Evolutionary conservation across 208 protist genomes (phyloP), one percentile per base, ranked within the genome.

Genomic region (Crithidia expoeki): DNA sequence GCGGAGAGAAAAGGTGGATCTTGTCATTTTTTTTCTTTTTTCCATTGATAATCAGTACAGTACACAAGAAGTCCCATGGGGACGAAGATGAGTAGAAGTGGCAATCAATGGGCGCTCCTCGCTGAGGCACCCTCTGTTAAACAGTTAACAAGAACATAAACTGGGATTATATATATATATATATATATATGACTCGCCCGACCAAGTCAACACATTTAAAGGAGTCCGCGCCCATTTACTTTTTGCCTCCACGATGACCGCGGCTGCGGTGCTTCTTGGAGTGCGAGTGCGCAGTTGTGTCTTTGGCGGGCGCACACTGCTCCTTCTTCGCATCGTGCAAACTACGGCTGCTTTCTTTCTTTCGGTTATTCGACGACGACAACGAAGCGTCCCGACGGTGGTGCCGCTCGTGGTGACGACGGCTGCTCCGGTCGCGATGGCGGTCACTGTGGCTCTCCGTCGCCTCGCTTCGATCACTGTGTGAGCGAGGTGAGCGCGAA

Each of bases 301-400:
- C 68, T 33, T 74, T 74, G 28, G 36, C 42, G 4, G 59, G 28
- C n/a, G 25, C 16, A 12, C 23, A 51, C 23, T 25, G 28, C 51
- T 56, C 68, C 42, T 68, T 74, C 51, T 67, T 68, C 9, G 60
- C 60, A n/a, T 68, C 51, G 16, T 38, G 59, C 4, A 47, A 57
- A 16, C 34, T 47, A 14, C 10, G 42, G 21, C 27, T 30, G 44
- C 32, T 52, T 33, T 47, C 58, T 32, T 65, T 66, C 33, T 12
- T 46, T 4, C 30, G 19, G 14, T 33, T 17, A 42, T 44, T 59
- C 36, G 27, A 42, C 0, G 40, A 59, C 5, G 46, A 46, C n/a
- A 33, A 6, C 0, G 33, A 51, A 17, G 57, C 19, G 57, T 33
- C 42, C 28, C n/a, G 51, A 9, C 28, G 51, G 7, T 12, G 28